phyloP scores from a whole-genome alignment of 192 early-diverging fungal genomes.

The Coemansia sp. region DNA sequence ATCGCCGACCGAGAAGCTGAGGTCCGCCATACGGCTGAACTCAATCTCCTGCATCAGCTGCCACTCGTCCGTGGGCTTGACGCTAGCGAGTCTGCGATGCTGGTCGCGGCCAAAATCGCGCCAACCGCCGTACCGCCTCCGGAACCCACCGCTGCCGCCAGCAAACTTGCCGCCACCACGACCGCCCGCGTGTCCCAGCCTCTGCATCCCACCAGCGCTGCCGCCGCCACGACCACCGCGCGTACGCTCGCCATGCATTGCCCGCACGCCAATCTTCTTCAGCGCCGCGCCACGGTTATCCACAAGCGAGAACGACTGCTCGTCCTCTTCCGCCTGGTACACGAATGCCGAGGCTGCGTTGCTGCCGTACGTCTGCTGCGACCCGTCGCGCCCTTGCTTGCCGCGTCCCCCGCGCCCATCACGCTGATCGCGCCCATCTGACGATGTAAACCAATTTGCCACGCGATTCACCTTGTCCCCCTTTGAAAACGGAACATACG shows the following conservation, averaged over 20 bases:
- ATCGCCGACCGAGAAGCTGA: constrained; percentile 76
- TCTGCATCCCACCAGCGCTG: constrained; percentile 32
- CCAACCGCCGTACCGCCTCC: constrained; percentile 45
- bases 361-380: constrained; percentile 81
- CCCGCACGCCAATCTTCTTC: constrained; percentile 32
- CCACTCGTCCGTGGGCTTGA: constrained; percentile 89
- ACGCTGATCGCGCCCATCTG: constrained; percentile 60
- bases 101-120: constrained; percentile 60
- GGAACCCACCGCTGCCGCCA: constrained; percentile 21
- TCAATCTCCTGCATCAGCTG: constrained; percentile 92
- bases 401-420: constrained; percentile 53
- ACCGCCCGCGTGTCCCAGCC: constrained; percentile 55
- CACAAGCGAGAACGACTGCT: constrained; percentile 92
- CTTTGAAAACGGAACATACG: constrained; percentile 95
- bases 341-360: constrained; percentile 81
- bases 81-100: constrained; percentile 79
- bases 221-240: constrained; percentile 43
- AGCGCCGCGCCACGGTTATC: constrained; percentile 39
- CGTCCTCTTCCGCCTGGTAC: constrained; percentile 89
- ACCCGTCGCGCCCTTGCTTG: constrained; percentile 48
- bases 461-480: constrained; percentile 92
- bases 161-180: constrained; percentile 44
- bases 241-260: constrained; percentile 26
- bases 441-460: constrained; percentile 87
- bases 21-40: constrained; percentile 81